Base-by-base conservation (phyloP, 176 grass and related monocot genomes). In the Carex parvula region DNA sequence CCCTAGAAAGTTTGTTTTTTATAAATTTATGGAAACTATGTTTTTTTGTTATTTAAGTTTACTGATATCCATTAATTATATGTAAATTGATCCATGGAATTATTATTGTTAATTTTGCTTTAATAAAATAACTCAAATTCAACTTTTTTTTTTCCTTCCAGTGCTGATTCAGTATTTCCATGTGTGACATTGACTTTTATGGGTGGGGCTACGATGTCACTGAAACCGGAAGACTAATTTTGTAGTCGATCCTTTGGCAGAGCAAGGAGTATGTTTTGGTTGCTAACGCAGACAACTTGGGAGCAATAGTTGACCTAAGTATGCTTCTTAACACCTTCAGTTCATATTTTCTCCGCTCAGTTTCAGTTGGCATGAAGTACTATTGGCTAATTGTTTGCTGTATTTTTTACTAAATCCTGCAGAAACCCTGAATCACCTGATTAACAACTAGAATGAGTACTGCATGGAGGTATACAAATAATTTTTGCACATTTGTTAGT, bases 211-310 rank as follows among this genome's bases (percentile, higher is more conserved):
- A 87, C 86, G 7, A 90, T 99, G 96, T 83, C n/a, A 56, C 81
- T 99, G 72, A 99, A 93, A 77, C 96, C 96, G 18, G 88, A 99
- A 70, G 89, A 94, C 84, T 99, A 99, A 24, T 24, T 24, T 24
- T 24, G 24, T 24, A 42, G 17, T 71, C 21, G 76, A 84, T 87
- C 63, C 65, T 93, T 26, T 91, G 18, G 66, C 84, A 99, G 93
- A 93, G 93, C 70, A 99, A 99, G 88, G 96, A 99, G 55, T 99
- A 99, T 66, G n/a, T 99, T 67, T 99, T 99, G 16, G 7, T 96
- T 83, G 91, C 93, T 5, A 99, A 96, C 87, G 92, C 97, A 1
- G 97, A 99, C 81, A 99, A 99, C 85, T 92, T 99, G 97, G 97
- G 97, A 82, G 93, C 91, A 83, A 72, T 94, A 26, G 93, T 96